A percentile compares a stretch with the other conserved stretches of the same genome.
phyloP scores from a whole-genome alignment of 345 rosid genomes.

The Microthlaspi erraticum region DNA sequence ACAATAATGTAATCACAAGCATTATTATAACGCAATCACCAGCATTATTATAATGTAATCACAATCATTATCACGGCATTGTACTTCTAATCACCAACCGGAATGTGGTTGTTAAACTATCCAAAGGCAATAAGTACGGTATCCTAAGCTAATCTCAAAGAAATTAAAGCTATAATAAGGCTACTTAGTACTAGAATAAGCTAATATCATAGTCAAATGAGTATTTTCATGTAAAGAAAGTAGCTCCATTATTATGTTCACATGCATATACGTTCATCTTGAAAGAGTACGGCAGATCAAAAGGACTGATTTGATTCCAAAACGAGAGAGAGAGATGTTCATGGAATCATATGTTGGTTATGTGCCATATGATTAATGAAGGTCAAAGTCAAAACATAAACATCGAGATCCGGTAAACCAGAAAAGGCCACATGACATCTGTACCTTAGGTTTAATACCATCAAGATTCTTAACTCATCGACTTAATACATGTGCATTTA shows the following conservation, averaged over 20 bases:
- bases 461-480: constrained; percentile 8
- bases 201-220: constrained; percentile 10
- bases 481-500: constrained; percentile 31
- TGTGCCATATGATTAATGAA: constrained; percentile 30
- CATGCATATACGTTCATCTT: constrained; percentile 43
- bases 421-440: constrained; percentile 39
- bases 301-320: constrained; percentile 7
- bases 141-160: constrained; percentile 46
- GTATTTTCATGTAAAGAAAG: constrained; percentile 16
- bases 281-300: constrained; percentile 39
- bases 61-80: constrained; percentile 30
- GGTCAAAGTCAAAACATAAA: constrained; percentile 42
- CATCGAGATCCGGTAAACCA: constrained; percentile 42
- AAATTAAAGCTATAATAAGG: constrained; percentile 19
- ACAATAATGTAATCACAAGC: constrained; percentile 18
- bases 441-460: constrained; percentile 18
- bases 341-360: constrained; percentile 25
- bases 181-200: constrained; percentile 27
- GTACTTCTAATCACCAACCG: constrained; percentile 42
- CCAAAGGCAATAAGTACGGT: constrained; percentile 29
- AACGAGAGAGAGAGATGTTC: background rate
- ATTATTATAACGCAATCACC: constrained; percentile 13
- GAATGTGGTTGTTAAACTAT: constrained; percentile 36
- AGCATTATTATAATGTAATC: constrained; percentile 20
- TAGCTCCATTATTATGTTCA: constrained; percentile 36